phyloP scores from a whole-genome alignment of 148 eudicot species.

The Simmondsia chinensis region DNA sequence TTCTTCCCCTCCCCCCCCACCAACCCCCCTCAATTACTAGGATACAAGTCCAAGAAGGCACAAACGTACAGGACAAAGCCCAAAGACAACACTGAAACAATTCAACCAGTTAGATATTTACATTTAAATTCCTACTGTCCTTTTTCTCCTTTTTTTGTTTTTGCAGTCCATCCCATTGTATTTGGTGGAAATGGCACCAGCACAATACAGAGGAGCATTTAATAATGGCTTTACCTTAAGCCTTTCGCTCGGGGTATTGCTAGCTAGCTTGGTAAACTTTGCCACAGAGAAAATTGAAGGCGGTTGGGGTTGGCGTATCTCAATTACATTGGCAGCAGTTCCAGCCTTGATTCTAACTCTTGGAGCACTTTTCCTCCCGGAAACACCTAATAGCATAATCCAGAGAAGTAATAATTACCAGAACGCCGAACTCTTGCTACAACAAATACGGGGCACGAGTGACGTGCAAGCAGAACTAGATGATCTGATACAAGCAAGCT shows the following conservation, averaged over 20 bases:
- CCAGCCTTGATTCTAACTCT: slow-evolving; percentile 20
- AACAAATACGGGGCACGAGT: slow-evolving; percentile 19
- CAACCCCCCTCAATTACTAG: no score
- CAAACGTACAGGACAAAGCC: no score
- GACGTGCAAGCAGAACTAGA: slow-evolving; percentile 23
- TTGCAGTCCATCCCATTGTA: slow-evolving; percentile 19
- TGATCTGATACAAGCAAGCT: slow-evolving; percentile 26
- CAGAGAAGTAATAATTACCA: slow-evolving; percentile 8
- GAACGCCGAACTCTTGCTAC: slow-evolving; percentile 15
- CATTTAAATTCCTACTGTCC: no score
- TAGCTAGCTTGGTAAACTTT: slow-evolving; percentile 26
- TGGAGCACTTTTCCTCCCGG: slow-evolving; percentile 31
- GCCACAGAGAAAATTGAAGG: slow-evolving; percentile 27
- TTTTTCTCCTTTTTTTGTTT: neutral
- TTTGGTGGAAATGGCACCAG: slow-evolving; percentile 34
- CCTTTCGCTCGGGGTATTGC: slow-evolving; percentile 11
- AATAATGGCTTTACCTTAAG: slow-evolving; percentile 17
- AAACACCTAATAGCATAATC: slow-evolving; percentile 36
- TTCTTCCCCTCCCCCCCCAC: no score
- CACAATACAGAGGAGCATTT: slow-evolving; percentile 30
- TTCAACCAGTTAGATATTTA: no score
- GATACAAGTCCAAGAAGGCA: no score
- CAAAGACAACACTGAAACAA: no score
- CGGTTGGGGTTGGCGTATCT: slow-evolving; percentile 43
- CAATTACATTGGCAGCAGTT: slow-evolving; percentile 24